Evolutionary conservation across 768 basidiomycete species (phyloP), one percentile per base, ranked within the genome.

Genomic region (Cubamyces sp.): DNA sequence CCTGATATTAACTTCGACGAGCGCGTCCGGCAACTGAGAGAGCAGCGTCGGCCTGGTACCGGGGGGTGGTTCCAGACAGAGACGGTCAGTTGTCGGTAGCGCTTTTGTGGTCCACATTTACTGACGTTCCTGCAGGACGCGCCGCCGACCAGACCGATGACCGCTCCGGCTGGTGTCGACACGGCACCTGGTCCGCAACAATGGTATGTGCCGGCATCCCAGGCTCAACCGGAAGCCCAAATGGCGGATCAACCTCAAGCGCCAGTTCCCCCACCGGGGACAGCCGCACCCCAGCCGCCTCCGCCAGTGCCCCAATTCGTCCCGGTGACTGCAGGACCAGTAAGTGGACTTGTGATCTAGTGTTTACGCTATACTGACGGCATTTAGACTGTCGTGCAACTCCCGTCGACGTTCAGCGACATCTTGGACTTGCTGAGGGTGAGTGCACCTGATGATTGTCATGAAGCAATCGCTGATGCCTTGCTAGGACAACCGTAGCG

Each of bases 401-500:
- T 90, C 3, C 88, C 88, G 2, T 76, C 87, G 1, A 67, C 69
- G 28, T 90, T 91, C 59, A 84, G 90, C 54, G 85, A 87, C 0
- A 77, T 92, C 57, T 82, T 93, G 80, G 80, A 83, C 46, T 81
- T 92, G 60, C 74, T 91, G 25, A 76, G 89, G 59, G 90, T 90
- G 67, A 65, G 82, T 67, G 37, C n/a, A 19, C 64, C 14, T 25
- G 14, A 21, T 60, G 25, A 50, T 39, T 14, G 45, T 39, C 11
- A 41, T 19, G 18, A 3, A 14, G 30, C 19, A 7, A 5, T 19
- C n/a, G 3, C 12, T 41, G 51, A 42, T 18, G 12, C 1, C 5
- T 5, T 39, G n/a, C 3, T 65, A 93, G 91, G 88, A 92, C 77
- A 91, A 90, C 72, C 87, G 87, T 3, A 73, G 84, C 5, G 88